Conservation (phyloP, 805 yeast genomes). For the Pichia heedii region DNA sequence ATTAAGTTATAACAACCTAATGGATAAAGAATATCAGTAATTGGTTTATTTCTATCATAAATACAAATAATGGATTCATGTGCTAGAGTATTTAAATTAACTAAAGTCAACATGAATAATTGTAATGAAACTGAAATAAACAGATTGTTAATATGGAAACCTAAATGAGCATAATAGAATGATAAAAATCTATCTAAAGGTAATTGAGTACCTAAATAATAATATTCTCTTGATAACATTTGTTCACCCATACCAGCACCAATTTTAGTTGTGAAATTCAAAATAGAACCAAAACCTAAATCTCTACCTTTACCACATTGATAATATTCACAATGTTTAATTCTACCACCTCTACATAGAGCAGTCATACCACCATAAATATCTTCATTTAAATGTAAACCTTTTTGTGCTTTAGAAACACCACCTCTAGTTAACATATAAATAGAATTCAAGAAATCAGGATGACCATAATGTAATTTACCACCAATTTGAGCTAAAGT, state of each 20-base stretch:
- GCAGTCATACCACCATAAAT: slow-evolving; percentile 86
- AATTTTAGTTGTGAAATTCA: slow-evolving; percentile 79
- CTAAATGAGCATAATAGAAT: slow-evolving; percentile 80
- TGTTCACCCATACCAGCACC: slow-evolving; percentile 95
- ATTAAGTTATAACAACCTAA: slow-evolving; percentile 64
- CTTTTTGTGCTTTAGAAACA: slow-evolving; percentile 79
- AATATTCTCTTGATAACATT: slow-evolving; percentile 76
- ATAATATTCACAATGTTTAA: slow-evolving; percentile 78
- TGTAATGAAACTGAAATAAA: slow-evolving; percentile 72
- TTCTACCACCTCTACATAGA: slow-evolving; percentile 74
- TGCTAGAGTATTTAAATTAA: slow-evolving; percentile 64
- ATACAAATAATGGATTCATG: slow-evolving; percentile 63
- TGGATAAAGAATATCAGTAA: slow-evolving; percentile 59
- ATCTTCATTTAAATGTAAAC: slow-evolving; percentile 80
- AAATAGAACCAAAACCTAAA: slow-evolving; percentile 77
- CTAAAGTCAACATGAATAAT: slow-evolving; percentile 58
- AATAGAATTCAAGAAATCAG: slow-evolving; percentile 69
- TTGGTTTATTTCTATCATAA: slow-evolving; percentile 56
- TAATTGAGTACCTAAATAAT: slow-evolving; percentile 69
- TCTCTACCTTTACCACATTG: slow-evolving; percentile 92
- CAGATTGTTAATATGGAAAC: slow-evolving; percentile 75
- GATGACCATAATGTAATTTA: slow-evolving; percentile 82
- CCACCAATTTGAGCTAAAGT: slow-evolving; percentile 81
- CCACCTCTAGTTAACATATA: slow-evolving; percentile 86
- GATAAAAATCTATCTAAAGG: slow-evolving; percentile 76